phyloP scores from a whole-genome alignment of 106 monocot genomes.

The Phalaenopsis equestris region DNA sequence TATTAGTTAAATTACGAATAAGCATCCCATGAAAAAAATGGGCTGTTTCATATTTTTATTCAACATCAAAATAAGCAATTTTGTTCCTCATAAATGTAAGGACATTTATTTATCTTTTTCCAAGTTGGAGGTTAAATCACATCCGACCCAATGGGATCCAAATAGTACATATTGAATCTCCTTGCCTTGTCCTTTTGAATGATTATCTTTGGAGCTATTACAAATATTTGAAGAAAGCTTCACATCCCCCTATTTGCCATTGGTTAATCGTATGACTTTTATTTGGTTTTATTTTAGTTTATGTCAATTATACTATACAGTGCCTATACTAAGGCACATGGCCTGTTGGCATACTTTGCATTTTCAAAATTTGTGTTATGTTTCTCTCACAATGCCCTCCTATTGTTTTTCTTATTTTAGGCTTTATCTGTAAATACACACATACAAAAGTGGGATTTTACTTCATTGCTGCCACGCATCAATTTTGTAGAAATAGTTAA shows the following conservation, averaged over 20 bases:
- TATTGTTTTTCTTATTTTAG: not conserved
- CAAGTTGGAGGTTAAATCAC: not conserved
- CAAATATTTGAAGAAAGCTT: not conserved
- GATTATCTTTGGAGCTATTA: not conserved
- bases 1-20: not conserved
- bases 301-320: no score
- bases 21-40: not conserved
- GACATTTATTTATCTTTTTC: not conserved
- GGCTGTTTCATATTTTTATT: not conserved
- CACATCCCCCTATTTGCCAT: not conserved
- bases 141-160: not conserved
- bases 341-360: no score
- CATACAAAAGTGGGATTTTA: not conserved
- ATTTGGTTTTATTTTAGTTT: no score
- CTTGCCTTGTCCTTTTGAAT: not conserved
- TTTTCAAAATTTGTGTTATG: not conserved
- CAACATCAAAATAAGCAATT: not conserved
- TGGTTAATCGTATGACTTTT: no score
- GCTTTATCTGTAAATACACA: not conserved
- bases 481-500: not conserved
- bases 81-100: not conserved
- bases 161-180: not conserved
- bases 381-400: not conserved
- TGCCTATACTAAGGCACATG: no score
- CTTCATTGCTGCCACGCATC: not conserved